Base-by-base conservation (phyloP, 768 basidiomycete species). In the Suillus ampliporus region DNA sequence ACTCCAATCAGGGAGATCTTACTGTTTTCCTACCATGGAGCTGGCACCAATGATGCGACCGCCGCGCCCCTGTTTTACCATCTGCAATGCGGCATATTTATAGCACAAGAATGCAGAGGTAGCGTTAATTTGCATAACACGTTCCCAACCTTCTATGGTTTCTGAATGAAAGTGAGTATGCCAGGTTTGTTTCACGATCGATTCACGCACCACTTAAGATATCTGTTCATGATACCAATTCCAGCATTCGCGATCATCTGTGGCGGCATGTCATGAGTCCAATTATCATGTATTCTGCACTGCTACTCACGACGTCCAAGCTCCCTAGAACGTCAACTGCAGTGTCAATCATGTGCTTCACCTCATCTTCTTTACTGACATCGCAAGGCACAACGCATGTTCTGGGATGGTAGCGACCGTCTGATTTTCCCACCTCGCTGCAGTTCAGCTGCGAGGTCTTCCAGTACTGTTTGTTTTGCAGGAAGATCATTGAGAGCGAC, bases 301-400 rank as follows among this genome's bases (percentile, higher is more conserved):
- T 10, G 5, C 11, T 4, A 70, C 83, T 62, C 53, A 84, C 84
- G 19, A 83, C 82, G 63, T 85, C 82, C 21, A 87, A 63, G 4
- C 79, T 69, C 2, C 83, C 84, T 10, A 84, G 70, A 11, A 67
- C 64, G 8, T 70, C 44, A 1, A 71, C 67, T 14, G 69, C 67
- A 0, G 58, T 57, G 4, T 72, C 71, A 2, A 87, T 70, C 72
- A 85, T 75, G 7, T 31, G 60, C 60, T 78, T 71, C 2, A 86
- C 83, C 9, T 83, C 76, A 1, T 65, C 65, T 58, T 86, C 84
- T 2, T 68, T 46, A 10, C 74, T 67, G 3, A 86, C 80, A 62
- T 86, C 82, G 3, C 72, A 82, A 13, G 73, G 57, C 1, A 77
- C 70, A 23, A 68, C 41, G 7, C 68, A 46, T 3, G 72, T 65